Conservation (phyloP, 2,329 filamentous ascomycete genomes). For the Onygenales sp. region DNA sequence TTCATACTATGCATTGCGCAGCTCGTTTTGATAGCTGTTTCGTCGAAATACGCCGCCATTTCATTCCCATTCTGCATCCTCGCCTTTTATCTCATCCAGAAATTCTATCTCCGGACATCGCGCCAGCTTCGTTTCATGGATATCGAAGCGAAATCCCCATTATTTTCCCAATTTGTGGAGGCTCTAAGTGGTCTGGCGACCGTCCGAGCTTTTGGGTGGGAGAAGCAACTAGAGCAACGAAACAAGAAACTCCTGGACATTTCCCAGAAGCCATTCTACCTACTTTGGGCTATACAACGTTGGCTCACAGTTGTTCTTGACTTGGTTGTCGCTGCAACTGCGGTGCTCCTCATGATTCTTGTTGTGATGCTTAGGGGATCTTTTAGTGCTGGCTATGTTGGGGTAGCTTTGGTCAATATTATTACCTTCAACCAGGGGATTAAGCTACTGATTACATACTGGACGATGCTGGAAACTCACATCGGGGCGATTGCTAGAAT, state of each 20-base stretch:
- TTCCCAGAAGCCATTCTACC: slow-evolving; percentile 25
- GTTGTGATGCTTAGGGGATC: slow-evolving; percentile 20
- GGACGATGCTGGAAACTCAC: slow-evolving; percentile 50
- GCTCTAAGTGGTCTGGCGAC: slow-evolving; percentile 15
- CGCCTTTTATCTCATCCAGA: slow-evolving; percentile 42
- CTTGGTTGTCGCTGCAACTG: slow-evolving; percentile 28
- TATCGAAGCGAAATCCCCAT: slow-evolving; percentile 32
- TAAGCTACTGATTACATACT: slow-evolving; percentile 38
- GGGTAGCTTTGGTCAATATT: slow-evolving; percentile 6
- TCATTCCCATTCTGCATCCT: slow-evolving; percentile 41
- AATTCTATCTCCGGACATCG: slow-evolving; percentile 34
- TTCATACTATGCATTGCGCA: slow-evolving; percentile 29
- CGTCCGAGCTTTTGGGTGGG: slow-evolving; percentile 19
- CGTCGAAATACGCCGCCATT: slow-evolving; percentile 40
- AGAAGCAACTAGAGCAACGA: slow-evolving; percentile 10
- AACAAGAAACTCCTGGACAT: slow-evolving; percentile 22
- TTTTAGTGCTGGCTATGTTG: slow-evolving; percentile 15
- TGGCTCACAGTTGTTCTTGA: slow-evolving; percentile 32
- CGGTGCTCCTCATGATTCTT: slow-evolving; percentile 26
- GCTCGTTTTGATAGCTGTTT: slow-evolving; percentile 30
- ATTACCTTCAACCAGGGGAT: not conserved
- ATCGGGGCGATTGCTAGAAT: slow-evolving; percentile 49
- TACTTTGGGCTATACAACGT: slow-evolving; percentile 23
- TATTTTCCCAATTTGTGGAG: slow-evolving; percentile 27
- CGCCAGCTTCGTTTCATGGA: slow-evolving; percentile 35